A percentile compares a stretch with the other conserved stretches of the same genome.
phyloP scores from a whole-genome alignment of 805 yeast genomes.

The Metschnikowia kofuensis region DNA sequence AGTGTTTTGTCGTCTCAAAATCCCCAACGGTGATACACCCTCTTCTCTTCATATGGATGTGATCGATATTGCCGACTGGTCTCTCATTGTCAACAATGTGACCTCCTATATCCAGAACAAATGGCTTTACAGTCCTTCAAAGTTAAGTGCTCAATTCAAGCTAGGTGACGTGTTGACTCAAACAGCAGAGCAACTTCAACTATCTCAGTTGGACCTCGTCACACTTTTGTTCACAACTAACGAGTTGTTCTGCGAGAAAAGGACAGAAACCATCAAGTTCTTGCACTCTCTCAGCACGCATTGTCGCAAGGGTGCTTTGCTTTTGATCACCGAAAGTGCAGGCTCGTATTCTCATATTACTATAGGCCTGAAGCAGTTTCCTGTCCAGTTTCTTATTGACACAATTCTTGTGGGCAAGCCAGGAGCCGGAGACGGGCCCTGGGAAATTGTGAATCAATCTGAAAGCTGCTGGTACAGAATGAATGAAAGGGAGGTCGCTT shows the following conservation, averaged over 20 bases:
- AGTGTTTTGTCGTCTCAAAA: constrained; percentile 46
- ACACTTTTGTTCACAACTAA: constrained; percentile 84
- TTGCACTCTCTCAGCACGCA: constrained; percentile 36
- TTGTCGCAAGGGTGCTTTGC: constrained; percentile 55
- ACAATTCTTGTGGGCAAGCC: constrained; percentile 59
- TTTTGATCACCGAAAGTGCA: constrained; percentile 81
- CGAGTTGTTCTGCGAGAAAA: constrained; percentile 73
- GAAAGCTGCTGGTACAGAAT: constrained; percentile 84
- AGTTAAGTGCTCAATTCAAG: constrained; percentile 27
- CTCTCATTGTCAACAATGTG: constrained; percentile 46
- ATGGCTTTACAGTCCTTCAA: constrained; percentile 49
- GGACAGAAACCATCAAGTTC: constrained; percentile 51
- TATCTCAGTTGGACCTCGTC: constrained; percentile 43
- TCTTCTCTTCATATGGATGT: constrained; percentile 47
- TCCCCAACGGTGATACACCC: constrained; percentile 27
- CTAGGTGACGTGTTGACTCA: constrained; percentile 30
- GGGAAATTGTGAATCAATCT: constrained; percentile 63
- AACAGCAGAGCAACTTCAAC: constrained; percentile 14
- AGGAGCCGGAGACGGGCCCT: constrained; percentile 44
- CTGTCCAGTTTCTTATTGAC: constrained; percentile 77
- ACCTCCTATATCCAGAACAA: constrained; percentile 41
- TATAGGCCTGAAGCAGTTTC: constrained; percentile 74
- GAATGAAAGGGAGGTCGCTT: constrained; percentile 47
- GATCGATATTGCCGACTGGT: constrained; percentile 82
- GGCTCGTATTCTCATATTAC: constrained; percentile 83